Evolutionary conservation across 2,329 filamentous ascomycete genomes (phyloP), one percentile per base, ranked within the genome.

Genomic region (Corynespora cassiicola): DNA sequence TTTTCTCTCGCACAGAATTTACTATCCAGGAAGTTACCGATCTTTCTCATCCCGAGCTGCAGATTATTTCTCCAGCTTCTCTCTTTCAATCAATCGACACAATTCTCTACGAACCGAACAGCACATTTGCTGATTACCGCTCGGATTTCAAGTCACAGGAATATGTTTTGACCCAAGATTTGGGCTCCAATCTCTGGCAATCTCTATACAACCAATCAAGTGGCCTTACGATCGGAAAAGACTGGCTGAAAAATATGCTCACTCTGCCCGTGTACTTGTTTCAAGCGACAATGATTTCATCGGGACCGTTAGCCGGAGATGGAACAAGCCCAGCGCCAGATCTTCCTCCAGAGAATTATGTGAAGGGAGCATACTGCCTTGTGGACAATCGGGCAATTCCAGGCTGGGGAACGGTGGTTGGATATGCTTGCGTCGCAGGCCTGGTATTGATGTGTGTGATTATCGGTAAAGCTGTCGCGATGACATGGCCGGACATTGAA

Each of bases 241-340:
- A 47, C 21, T 54, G 42, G 44, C 19, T 54, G n/a, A 22, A 36
- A 20, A 54, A 54, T 20, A 10, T 47, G 2, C 14, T 54, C 1
- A 33, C 36, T 6, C 14, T 51, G 24, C 47, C 50, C 1, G 30
- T 54, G 4, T 50, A 47, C 22, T 10, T 50, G 5, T 53, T 50
- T 23, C 50, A 50, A 27, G 36, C 45, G 4, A 53, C 50, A 2
- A 23, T 36, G 3, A 8, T 46, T 11, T 30, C 31, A 14, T 29
- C 27, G 7, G 29, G 7, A 7, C 12, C 31, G 6, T 6, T 14
- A 16, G 18, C 16, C 7, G 38, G 31, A 9, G 43, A 48, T 23
- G 47, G 47, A 2, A 41, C 36, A 6, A 6, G 12, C 7, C 23
- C 22, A 5, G 28, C 38, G 25, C 38, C 48, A 7, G 41, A 44